Evolutionary conservation across 148 eudicot genomes (phyloP).

Genomic region (Amaranthus palmeri): DNA sequence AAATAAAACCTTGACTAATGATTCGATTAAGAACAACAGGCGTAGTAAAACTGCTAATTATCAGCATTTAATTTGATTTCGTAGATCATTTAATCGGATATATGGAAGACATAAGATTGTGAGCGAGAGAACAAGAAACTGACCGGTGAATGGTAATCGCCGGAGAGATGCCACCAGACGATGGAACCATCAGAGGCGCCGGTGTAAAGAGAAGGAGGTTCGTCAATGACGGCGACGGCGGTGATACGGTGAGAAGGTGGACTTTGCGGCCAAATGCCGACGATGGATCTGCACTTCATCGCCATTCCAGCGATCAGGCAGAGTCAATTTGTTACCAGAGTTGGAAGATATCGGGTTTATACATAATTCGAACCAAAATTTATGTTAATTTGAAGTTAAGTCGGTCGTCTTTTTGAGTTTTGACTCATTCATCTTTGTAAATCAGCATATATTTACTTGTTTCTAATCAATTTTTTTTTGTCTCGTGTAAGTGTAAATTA

Average conservation of each 20-base stretch:
- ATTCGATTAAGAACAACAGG: too few species aligned
- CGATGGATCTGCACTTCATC: slow-evolving; percentile 85
- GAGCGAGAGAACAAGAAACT: not conserved
- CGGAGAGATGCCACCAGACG: slow-evolving; percentile 77
- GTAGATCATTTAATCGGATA: slow-evolving; percentile 9
- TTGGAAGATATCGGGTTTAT: too few species aligned
- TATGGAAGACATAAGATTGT: not conserved
- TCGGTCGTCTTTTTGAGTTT: not conserved
- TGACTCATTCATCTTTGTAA: too few species aligned
- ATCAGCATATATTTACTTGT: too few species aligned
- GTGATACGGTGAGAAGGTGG: slow-evolving; percentile 78
- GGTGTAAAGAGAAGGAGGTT: slow-evolving; percentile 81
- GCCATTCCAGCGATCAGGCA: not conserved
- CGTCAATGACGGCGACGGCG: slow-evolving; percentile 45
- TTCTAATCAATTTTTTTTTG: too few species aligned
- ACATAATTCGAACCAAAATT: too few species aligned
- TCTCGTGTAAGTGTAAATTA: too few species aligned
- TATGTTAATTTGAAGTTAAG: too few species aligned
- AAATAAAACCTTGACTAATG: too few species aligned
- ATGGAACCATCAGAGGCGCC: slow-evolving; percentile 97
- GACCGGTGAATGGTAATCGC: slow-evolving; percentile 22
- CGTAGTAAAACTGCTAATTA: too few species aligned
- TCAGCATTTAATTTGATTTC: not conserved
- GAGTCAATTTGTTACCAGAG: too few species aligned
- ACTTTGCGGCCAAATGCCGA: slow-evolving; percentile 77